Evolutionary conservation across 2,329 filamentous ascomycete genomes (phyloP), one percentile per base, ranked within the genome.

Genomic region (Pseudogymnoascus sp.): DNA sequence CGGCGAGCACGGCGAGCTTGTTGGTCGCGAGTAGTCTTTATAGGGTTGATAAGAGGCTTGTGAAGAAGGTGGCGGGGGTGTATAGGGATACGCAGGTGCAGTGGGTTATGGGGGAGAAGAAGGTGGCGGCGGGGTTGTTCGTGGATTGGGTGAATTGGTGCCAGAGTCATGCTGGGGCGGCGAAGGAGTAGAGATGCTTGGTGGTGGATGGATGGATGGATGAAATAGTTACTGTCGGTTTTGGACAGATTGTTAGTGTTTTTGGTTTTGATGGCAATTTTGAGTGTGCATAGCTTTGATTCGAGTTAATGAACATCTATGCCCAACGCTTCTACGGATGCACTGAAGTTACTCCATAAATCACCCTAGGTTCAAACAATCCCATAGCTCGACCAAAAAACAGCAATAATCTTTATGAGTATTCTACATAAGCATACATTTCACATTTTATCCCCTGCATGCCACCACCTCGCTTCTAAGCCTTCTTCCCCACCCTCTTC

Each of bases 131-230:
- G 21, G 79, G 79, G 0, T 88, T 91, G 74, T 89, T 90, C 69
- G 79, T 80, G 1, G 88, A 91, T 66, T 91, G 88, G 87, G 80
- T 86, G 67, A 90, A 90, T 71, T 92, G 89, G 89, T 86, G 82
- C 71, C 79, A 82, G 72, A 81, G 79, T 63, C 76, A 79, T 69
- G 78, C 42, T 40, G 60, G 34, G 6, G 61, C 36, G 28, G 50
- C 50, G n/a, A 28, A 56, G 46, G n/a, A 4, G 8, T 21, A 56
- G 18, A 34, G 5, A 6, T 3, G 7, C 25, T 3, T 31, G 23
- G 23, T 14, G 14, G 5, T 53, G 14, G 23, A 8, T 53, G 44
- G 21, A 53, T 53, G 25, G 21, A 8, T 53, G 44, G 23, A 56
- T 56, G 28, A n/a, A 3, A 11, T n/a, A 34, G n/a, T 34, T 18